phyloP scores from a whole-genome alignment of 1,139 yeast species.

The Ogataea hybrid region DNA sequence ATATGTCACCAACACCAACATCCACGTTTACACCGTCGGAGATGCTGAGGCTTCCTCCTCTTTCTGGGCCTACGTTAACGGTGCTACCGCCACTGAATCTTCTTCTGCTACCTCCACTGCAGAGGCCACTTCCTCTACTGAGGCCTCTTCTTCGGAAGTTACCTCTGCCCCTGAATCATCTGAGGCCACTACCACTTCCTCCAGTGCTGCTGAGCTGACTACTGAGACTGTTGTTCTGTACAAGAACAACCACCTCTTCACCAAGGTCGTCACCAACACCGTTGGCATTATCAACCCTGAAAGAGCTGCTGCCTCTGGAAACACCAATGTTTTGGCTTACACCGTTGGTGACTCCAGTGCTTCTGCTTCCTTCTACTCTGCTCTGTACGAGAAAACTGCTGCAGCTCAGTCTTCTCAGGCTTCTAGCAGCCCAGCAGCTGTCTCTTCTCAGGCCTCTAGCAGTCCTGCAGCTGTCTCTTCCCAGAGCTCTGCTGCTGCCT shows the following conservation, averaged over 20 bases:
- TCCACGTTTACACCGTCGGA: constrained; percentile 3
- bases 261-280: neutral
- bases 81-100: neutral
- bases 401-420: neutral
- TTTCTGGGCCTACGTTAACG: neutral
- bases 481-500: neutral
- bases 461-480: too few relatives aligned
- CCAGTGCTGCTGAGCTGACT: neutral
- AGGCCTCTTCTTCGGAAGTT: neutral
- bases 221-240: neutral
- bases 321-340: neutral
- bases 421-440: neutral
- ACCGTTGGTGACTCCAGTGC: neutral
- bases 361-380: neutral
- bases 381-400: neutral
- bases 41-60: constrained; percentile 1
- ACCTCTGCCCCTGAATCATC: neutral
- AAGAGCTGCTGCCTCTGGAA: neutral
- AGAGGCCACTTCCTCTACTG: neutral
- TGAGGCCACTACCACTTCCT: neutral
- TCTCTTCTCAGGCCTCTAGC: too few relatives aligned
- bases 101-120: neutral
- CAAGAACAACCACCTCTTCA: neutral
- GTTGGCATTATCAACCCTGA: neutral
- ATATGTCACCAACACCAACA: neutral